Conservation (phyloP, 2,329 filamentous ascomycete genomes). For the Fusarium secorum region DNA sequence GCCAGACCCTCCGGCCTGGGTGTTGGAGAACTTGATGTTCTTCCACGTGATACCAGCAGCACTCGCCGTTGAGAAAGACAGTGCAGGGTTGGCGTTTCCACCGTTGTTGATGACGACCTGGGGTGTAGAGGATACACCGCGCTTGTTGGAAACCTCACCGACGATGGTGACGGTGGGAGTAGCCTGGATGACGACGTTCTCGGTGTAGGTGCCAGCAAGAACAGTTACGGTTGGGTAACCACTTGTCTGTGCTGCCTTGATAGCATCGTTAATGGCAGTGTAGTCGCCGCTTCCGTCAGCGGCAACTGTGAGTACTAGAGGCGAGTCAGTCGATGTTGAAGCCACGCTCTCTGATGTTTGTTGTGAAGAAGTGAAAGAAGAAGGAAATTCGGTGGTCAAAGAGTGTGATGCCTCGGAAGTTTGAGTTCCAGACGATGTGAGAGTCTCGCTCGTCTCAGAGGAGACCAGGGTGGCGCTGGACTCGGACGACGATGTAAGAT, state of each 20-base stretch:
- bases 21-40: conserved; percentile 35
- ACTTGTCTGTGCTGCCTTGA: conserved; percentile 51
- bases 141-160: conserved; percentile 48
- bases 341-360: conserved; percentile 12
- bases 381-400: conserved; percentile 9
- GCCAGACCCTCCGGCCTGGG: background rate
- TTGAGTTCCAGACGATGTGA: background rate
- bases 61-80: conserved; percentile 3
- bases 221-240: conserved; percentile 54
- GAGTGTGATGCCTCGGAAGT: conserved; percentile 3
- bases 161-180: conserved; percentile 53
- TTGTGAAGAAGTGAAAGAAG: conserved; percentile 20
- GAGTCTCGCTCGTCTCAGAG: background rate
- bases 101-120: conserved; percentile 30
- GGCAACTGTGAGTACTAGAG: conserved; percentile 52
- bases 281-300: conserved; percentile 54
- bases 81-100: background rate
- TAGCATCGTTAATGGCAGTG: conserved; percentile 54
- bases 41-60: conserved; percentile 23
- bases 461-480: background rate
- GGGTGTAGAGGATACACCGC: conserved; percentile 3
- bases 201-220: conserved; percentile 54
- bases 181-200: conserved; percentile 50
- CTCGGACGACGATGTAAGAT: background rate
- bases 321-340: conserved; percentile 30